Base-by-base conservation (phyloP, 2,329 filamentous ascomycete genomes). In the Scedosporium dehoogii region DNA sequence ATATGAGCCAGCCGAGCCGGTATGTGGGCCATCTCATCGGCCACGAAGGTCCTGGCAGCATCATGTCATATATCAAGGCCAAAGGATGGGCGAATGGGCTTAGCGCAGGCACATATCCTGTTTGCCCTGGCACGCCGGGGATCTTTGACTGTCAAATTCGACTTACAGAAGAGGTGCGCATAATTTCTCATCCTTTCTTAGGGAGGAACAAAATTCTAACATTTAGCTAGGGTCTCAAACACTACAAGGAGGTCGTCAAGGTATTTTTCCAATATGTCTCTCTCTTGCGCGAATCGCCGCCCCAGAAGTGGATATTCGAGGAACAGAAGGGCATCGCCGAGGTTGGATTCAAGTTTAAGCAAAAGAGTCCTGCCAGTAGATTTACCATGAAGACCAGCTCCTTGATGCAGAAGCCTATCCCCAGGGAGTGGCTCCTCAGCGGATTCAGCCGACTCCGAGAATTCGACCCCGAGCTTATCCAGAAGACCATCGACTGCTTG, bases 311-410 rank as follows among this genome's bases (percentile, higher is more conserved):
- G 94, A 92, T 97, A 63, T 92, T 94, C 64, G 85, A 96, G 38
- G 94, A 99, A 75, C 89, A 94, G 73, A 93, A 92, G 74, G 87
- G 87, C 42, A 86, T 97, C 76, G 87, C 90, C 55, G 92, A 97
- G 67, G 91, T 97, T 12, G 90, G 96, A 68, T 99, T 99, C 80
- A 90, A 89, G 67, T 99, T 96, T 76, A 91, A 87, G 74, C 91
- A 97, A 72, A 97, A 97, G 79, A 90, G 87, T 2, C 91, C 90
- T 1, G 91, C 93, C 1, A 94, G 89, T 71, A 85, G 89, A 29
- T 97, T 97, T 69, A 94, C 92, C 0, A 96, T 91, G 77, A 86
- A 84, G 64, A 85, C 91, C 66, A 92, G 89, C 70, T 86, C 88
- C 18, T 84, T 91, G 18, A 97, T 99, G 94, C 94, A 97, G 72